Base-by-base conservation (phyloP, 257 asterid species). In the Solanum pennellii region DNA sequence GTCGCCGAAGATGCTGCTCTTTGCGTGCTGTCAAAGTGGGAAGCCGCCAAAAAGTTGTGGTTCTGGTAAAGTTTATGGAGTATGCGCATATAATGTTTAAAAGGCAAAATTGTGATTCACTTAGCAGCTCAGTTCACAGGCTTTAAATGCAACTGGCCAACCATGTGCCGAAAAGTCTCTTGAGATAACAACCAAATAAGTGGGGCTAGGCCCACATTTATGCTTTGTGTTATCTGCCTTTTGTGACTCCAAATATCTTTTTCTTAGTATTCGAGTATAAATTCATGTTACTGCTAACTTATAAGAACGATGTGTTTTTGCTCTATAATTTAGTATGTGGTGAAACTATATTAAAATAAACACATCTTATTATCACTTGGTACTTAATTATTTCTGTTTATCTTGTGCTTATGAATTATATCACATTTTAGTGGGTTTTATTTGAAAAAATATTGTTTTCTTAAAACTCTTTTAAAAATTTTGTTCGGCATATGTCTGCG, bases 1-100 rank as follows among this genome's bases (percentile, higher is more conserved):
- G 88, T 86, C 91, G 92, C 77, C 91, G 95, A 83, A 93, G 90
- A 88, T 94, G 98, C 90, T 95, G 93, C 91, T 87, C 93, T 76
- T 90, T 93, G 82, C 90, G 94, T 87, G 91, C 89, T 18, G 45
- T 87, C 82, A 93, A 72, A 86, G 89, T 94, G 56, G 98, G 99
- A 89, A 94, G 98, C 93, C 99, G 97, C 74, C 99, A 97, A 87
- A 97, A 92, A 94, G 89, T 92, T 82, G 99, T 94, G 90, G 91
- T 94, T 91, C 90, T 97, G 98, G 99, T 97, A 93, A 72, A 23
- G 68, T 11, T 31, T 9, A 47, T 47, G 37, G 49, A 80, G 41
- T 45, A 16, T 27, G 33, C 23, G 0, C 84, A 45, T 45, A 79
- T 79, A 45, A 27, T 47, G 66, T 79, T 27, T 79, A 44, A 25